Percentiles rank a stretch among this genome's conserved stretches.
phyloP scores from a whole-genome alignment of 495 filamentous ascomycete species.

The Penicillium lividum region DNA sequence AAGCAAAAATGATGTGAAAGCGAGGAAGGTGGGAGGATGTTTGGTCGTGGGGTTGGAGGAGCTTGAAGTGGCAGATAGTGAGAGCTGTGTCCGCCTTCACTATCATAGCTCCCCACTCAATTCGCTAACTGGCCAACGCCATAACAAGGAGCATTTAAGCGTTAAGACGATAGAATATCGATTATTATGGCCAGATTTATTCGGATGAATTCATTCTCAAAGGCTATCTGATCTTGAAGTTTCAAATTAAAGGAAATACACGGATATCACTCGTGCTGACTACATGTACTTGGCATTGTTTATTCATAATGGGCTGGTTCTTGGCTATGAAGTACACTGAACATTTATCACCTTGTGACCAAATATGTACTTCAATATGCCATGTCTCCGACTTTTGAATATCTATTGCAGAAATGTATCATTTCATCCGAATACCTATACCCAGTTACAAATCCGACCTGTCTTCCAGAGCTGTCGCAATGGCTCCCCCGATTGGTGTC shows the following conservation, averaged over 20 bases:
- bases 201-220: too few relatives aligned
- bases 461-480: slow-evolving; percentile 1
- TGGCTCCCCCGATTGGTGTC: slow-evolving; percentile 7
- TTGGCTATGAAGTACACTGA: too few relatives aligned
- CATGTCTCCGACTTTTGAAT: too few relatives aligned
- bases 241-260: too few relatives aligned
- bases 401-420: too few relatives aligned
- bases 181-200: background rate
- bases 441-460: slow-evolving; percentile 12
- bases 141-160: background rate
- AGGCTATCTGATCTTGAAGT: too few relatives aligned
- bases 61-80: slow-evolving; percentile 18
- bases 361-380: too few relatives aligned
- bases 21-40: slow-evolving; percentile 3
- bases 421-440: background rate
- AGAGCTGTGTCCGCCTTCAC: slow-evolving; percentile 21
- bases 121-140: slow-evolving; percentile 4
- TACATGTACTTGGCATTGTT: too few relatives aligned
- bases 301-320: too few relatives aligned
- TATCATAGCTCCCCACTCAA: slow-evolving; percentile 4
- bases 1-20: background rate
- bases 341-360: too few relatives aligned
- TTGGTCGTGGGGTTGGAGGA: slow-evolving; percentile 21
- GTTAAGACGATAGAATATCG: background rate
- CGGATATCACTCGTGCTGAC: too few relatives aligned